A percentile compares a stretch with the other conserved stretches of the same genome.
Evolutionary conservation across 2,329 filamentous ascomycete genomes (phyloP).

Genomic region (Fusarium sp.): DNA sequence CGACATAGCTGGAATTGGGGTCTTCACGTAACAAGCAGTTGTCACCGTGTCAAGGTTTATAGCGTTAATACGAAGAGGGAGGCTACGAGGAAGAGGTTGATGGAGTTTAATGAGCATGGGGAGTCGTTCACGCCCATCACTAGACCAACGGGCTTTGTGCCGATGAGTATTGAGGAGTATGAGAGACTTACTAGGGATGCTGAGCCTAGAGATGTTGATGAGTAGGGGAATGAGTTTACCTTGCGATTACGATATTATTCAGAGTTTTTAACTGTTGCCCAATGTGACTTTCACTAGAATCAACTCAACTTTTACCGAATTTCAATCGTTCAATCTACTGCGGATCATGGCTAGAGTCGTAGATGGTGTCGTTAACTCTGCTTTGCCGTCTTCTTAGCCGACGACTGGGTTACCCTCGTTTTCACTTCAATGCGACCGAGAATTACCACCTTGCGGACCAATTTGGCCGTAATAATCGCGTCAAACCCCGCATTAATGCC

Average conservation of each 20-base stretch:
- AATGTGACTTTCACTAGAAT: too few species aligned
- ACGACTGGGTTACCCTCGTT: background rate
- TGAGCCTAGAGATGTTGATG: constrained; percentile 6
- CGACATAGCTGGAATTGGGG: constrained; percentile 73
- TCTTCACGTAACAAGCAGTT: constrained; percentile 72
- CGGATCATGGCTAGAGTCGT: background rate
- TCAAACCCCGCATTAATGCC: background rate
- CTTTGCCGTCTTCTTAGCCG: too few species aligned
- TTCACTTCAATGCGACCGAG: background rate
- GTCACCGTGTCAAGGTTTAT: constrained; percentile 71
- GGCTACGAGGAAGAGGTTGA: constrained; percentile 62
- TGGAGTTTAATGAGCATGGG: constrained; percentile 61
- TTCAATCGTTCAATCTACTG: too few species aligned
- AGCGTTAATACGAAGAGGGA: constrained; percentile 68
- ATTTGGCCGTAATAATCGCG: too few species aligned
- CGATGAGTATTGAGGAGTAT: constrained; percentile 9
- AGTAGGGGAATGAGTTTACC: background rate
- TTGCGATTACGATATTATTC: background rate
- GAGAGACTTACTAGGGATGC: background rate
- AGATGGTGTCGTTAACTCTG: too few species aligned
- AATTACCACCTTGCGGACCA: too few species aligned
- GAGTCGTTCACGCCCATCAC: constrained; percentile 66
- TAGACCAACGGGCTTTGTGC: background rate
- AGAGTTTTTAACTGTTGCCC: too few species aligned
- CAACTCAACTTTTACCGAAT: too few species aligned